phyloP scores from a whole-genome alignment of 306 rosid genomes.

The Cicer chorassanicum region DNA sequence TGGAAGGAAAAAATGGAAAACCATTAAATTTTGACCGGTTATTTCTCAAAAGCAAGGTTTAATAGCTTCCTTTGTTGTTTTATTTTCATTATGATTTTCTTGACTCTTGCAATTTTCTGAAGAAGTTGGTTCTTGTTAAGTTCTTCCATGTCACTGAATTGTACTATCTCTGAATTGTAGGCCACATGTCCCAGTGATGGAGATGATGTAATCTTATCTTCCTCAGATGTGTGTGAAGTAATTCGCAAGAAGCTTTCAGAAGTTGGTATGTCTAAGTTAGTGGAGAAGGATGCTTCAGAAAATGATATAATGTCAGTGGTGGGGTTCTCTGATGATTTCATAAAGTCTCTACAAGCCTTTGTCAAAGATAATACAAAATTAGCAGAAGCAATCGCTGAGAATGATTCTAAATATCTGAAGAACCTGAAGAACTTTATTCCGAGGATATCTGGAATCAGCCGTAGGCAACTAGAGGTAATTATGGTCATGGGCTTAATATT shows the following conservation, averaged over 20 bases:
- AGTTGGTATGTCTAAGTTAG: constrained; percentile 54
- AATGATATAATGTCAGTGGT: constrained; percentile 58
- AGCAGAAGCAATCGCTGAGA: constrained; percentile 43
- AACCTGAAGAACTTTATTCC: constrained; percentile 59
- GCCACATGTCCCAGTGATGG: constrained; percentile 70
- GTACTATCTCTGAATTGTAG: constrained; percentile 45
- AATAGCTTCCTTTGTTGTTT: constrained; percentile 37
- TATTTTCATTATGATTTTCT: constrained; percentile 34
- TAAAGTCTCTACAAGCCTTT: constrained; percentile 62
- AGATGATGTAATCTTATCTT: constrained; percentile 62
- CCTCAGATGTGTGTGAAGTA: constrained; percentile 59
- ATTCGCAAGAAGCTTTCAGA: constrained; percentile 66
- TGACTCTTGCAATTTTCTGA: constrained; percentile 1
- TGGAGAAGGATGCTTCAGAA: constrained; percentile 56
- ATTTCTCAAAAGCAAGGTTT: constrained; percentile 79
- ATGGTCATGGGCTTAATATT: constrained; percentile 27
- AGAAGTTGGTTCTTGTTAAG: constrained; percentile 9
- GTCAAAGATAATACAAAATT: constrained; percentile 53
- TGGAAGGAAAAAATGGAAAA: constrained; percentile 90
- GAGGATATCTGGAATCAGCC: constrained; percentile 68
- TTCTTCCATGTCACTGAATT: neutral
- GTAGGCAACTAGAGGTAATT: constrained; percentile 79
- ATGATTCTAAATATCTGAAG: constrained; percentile 46
- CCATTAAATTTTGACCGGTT: constrained; percentile 84
- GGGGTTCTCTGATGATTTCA: constrained; percentile 65